A percentile compares a stretch with the other conserved stretches of the same genome.
These are phyloP conservation scores for Aspergillus cristatus DNA, from an alignment of 495 filamentous ascomycete species.

Conservation along the genomic window DNA sequence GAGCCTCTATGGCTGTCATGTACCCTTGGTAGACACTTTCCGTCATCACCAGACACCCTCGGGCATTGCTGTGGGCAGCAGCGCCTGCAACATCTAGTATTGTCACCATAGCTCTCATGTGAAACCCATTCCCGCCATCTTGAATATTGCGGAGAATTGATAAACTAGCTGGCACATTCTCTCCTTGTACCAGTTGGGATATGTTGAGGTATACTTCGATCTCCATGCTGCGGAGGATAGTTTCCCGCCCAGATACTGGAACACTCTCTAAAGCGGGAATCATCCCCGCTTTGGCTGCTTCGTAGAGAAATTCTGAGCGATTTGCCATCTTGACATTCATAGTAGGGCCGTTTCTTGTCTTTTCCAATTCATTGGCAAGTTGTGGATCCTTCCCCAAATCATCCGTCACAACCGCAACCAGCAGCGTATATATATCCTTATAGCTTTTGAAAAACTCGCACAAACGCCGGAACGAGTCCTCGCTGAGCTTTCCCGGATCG, in stretches of 20 bases:
- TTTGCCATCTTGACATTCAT: slow-evolving; percentile 5
- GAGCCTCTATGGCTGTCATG: slow-evolving; percentile 10
- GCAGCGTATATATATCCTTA: slow-evolving; percentile 17
- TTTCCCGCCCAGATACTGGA: neutral
- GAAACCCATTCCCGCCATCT: slow-evolving; percentile 15
- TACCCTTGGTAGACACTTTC: slow-evolving; percentile 23
- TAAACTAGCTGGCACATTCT: slow-evolving; percentile 23
- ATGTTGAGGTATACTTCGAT: slow-evolving; percentile 35
- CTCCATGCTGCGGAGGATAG: slow-evolving; percentile 26
- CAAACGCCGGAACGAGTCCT: slow-evolving; percentile 1
- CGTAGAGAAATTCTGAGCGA: slow-evolving; percentile 22
- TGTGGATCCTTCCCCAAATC: slow-evolving; percentile 31
- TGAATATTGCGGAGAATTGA: slow-evolving; percentile 10
- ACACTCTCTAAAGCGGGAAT: neutral
- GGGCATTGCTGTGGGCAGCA: slow-evolving; percentile 22
- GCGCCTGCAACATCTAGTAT: slow-evolving; percentile 31
- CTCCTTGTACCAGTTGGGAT: slow-evolving; percentile 24
- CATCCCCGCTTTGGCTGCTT: slow-evolving; percentile 15
- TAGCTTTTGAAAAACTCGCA: neutral
- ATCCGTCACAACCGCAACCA: slow-evolving; percentile 26
- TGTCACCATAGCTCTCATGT: slow-evolving; percentile 21
- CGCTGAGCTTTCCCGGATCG: neutral
- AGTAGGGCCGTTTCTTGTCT: neutral
- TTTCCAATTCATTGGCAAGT: slow-evolving; percentile 11
- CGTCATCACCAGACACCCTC: slow-evolving; percentile 20